Evolutionary conservation across 2,329 filamentous ascomycete genomes (phyloP), one percentile per base, ranked within the genome.

Genomic region (Nigrospora osmanthi): DNA sequence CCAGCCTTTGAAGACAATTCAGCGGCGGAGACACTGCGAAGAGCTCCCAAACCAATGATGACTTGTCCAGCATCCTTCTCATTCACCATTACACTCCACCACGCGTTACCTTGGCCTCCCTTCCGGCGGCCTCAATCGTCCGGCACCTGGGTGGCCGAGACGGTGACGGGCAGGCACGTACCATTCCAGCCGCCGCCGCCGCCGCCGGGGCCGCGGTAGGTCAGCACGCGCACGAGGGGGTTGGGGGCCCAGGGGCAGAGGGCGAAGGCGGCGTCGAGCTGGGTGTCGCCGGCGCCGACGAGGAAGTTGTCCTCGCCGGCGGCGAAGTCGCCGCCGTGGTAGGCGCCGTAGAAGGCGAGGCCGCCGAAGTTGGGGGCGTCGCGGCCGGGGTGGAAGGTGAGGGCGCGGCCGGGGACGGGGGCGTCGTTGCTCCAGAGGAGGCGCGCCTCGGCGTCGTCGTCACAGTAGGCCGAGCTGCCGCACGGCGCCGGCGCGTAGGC

Each of bases 281-380:
- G 35, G 6, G 42, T n/a, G 37, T 47, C 45, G 14, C 11, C 32
- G 11, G 23, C 35, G 23, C 45, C 45, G 33, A 47, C 45, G 11
- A 47, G 45, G 36, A 39, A 47, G 32, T 47, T 44, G 42, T n/a
- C 34, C 36, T 39, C 37, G 45, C 45, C 45, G 6, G 45, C 45
- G 31, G 34, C 45, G 23, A 41, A 40, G 42, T 47, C 45, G 36
- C 45, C 45, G 45, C 45, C 45, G n/a, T 28, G 36, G 37, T 47
- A 47, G 28, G 30, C 37, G 40, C 45, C 45, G 37, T 47, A 47
- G 42, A 47, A 40, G 41, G 41, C 45, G 11, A 47, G 45, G 6
- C 45, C 45, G 35, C 45, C 45, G 37, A 47, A 47, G 45, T 17
- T 44, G 35, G 45, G 45, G 15, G 30, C 14, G 36, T 47, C 41